These are phyloP conservation scores for Rhodotorula glutinis DNA, from an alignment of 1,284 basidiomycete species.

Conservation along the genomic window DNA sequence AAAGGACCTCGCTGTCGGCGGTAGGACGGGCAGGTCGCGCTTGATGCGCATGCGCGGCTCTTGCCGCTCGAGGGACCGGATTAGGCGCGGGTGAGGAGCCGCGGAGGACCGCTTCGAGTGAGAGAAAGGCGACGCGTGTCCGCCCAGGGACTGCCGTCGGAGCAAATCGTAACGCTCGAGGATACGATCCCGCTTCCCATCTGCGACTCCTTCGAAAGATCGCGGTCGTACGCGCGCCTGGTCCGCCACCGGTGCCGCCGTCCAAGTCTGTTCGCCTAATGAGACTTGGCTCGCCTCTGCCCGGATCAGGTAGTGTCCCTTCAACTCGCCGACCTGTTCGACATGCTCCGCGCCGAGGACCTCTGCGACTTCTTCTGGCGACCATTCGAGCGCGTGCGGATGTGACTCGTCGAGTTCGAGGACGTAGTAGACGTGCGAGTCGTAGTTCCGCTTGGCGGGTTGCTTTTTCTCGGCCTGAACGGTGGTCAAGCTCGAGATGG, in stretches of 20 bases:
- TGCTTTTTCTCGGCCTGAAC: constrained; percentile 1
- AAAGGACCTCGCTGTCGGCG: constrained; percentile 12
- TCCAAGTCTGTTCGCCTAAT: constrained; percentile 14
- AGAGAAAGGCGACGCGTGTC: constrained; percentile 27
- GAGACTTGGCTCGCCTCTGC: constrained; percentile 44
- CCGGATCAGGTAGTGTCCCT: constrained; percentile 81
- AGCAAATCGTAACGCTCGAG: constrained; percentile 56
- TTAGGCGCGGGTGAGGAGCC: constrained; percentile 7
- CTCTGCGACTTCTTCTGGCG: constrained; percentile 51
- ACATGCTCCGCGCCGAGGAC: constrained; percentile 78
- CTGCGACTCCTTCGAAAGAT: constrained; percentile 42
- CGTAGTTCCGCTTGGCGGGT: constrained; percentile 54
- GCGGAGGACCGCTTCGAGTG: constrained; percentile 39
- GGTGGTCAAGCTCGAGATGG: neutral
- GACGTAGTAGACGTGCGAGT: constrained; percentile 86
- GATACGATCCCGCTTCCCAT: constrained; percentile 54
- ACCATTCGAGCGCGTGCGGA: constrained; percentile 35
- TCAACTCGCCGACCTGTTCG: constrained; percentile 80
- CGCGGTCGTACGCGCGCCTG: neutral
- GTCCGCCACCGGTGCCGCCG: neutral
- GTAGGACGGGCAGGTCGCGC: constrained; percentile 38
- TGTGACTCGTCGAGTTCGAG: constrained; percentile 65
- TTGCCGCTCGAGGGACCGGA: constrained; percentile 42
- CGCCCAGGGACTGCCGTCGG: constrained; percentile 48
- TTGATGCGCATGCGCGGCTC: constrained; percentile 39